Percentiles rank a stretch among this genome's conserved stretches.
phyloP scores from a whole-genome alignment of 768 basidiomycete genomes.

The Collybia mongolica region DNA sequence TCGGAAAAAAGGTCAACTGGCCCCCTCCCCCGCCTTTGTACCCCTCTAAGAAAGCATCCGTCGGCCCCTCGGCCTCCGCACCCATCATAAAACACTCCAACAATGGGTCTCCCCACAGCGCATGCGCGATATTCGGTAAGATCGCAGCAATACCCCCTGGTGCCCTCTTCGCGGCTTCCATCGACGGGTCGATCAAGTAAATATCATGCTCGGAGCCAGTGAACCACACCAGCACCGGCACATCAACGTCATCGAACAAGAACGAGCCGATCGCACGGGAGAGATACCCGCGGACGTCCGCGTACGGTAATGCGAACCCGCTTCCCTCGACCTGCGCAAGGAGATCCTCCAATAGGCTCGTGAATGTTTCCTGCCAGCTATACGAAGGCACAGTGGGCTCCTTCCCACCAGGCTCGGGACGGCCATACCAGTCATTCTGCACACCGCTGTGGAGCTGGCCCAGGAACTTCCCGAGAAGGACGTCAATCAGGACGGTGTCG shows the following conservation, averaged over 20 bases:
- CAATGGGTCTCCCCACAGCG: constrained; percentile 77
- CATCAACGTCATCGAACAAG: constrained; percentile 76
- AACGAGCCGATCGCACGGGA: constrained; percentile 73
- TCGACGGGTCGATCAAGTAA: constrained; percentile 39
- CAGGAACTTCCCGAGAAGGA: constrained; percentile 60
- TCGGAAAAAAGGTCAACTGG: constrained; percentile 50
- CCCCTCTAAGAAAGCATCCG: constrained; percentile 54
- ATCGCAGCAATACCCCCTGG: constrained; percentile 40
- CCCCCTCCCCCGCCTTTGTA: constrained; percentile 53
- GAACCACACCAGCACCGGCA: constrained; percentile 65
- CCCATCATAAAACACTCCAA: constrained; percentile 63
- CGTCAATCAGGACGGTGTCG: constrained; percentile 48
- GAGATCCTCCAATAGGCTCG: constrained; percentile 52
- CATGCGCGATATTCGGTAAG: constrained; percentile 48
- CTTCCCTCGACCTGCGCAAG: constrained; percentile 40
- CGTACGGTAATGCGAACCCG: constrained; percentile 31
- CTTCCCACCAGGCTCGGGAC: constrained; percentile 28
- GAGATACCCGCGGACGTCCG: constrained; percentile 46
- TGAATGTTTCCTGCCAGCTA: constrained; percentile 79
- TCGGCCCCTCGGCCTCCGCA: constrained; percentile 32
- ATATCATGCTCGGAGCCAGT: constrained; percentile 60
- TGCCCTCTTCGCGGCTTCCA: constrained; percentile 8
- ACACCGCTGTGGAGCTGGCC: constrained; percentile 60
- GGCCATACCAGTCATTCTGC: constrained; percentile 79
- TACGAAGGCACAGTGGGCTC: constrained; percentile 43